Percentiles rank a stretch among this genome's conserved stretches.
Evolutionary conservation across 768 basidiomycete species (phyloP).

Genomic region (Saitozyma sp.): DNA sequence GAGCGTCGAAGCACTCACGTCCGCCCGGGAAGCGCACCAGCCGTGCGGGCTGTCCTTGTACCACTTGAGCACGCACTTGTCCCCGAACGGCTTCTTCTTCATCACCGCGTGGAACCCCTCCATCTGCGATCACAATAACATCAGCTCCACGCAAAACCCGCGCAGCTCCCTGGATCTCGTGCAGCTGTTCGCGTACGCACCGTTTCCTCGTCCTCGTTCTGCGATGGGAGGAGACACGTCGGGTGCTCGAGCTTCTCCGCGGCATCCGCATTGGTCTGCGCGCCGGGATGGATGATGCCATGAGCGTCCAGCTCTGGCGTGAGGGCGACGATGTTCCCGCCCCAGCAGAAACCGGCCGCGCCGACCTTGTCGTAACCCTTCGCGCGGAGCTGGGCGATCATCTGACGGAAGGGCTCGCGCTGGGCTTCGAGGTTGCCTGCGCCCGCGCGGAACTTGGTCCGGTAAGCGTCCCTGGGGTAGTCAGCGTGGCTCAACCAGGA

Average conservation of each 20-base stretch:
- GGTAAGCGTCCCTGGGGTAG: no score
- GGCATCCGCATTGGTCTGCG: constrained; percentile 49
- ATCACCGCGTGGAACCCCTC: constrained; percentile 17
- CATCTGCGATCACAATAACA: constrained; percentile 4
- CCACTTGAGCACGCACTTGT: constrained; percentile 14
- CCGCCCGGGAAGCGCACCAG: constrained; percentile 17
- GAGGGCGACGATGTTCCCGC: constrained; percentile 12
- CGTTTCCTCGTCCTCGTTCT: constrained; percentile 61
- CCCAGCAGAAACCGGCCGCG: constrained; percentile 29
- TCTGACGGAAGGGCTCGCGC: not conserved
- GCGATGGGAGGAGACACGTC: constrained; percentile 61
- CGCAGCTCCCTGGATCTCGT: no score
- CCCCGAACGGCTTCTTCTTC: constrained; percentile 11
- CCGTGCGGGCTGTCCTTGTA: constrained; percentile 19
- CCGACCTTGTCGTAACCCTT: constrained; percentile 22
- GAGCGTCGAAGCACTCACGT: constrained; percentile 14
- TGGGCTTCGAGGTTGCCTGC: constrained; percentile 56
- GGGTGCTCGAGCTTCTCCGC: constrained; percentile 60
- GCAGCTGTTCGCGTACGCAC: constrained; percentile 51
- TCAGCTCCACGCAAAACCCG: no score
- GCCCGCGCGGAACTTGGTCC: constrained; percentile 41
- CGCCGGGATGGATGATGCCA: constrained; percentile 15
- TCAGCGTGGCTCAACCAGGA: no score
- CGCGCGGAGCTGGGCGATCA: constrained; percentile 11
- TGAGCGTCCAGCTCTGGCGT: constrained; percentile 13